Conservation (phyloP, 805 yeast species). For the Saccharomycopsis fermentans region DNA sequence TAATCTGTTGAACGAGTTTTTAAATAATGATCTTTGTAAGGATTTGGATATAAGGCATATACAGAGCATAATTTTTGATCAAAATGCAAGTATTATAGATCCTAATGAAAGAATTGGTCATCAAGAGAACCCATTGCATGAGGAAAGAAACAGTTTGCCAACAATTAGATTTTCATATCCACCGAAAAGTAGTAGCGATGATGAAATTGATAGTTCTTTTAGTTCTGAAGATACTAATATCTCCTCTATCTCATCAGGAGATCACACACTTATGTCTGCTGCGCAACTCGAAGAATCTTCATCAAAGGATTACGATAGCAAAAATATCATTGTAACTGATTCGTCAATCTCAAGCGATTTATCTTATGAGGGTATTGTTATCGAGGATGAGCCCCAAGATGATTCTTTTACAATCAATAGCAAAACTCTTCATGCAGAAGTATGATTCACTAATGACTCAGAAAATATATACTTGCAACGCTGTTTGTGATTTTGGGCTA, state of each 20-base stretch:
- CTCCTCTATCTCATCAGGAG: neutral
- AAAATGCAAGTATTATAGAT: neutral
- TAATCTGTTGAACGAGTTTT: neutral
- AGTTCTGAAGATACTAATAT: neutral
- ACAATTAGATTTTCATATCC: neutral
- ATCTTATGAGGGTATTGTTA: neutral
- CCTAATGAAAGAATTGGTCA: neutral
- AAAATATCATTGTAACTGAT: neutral
- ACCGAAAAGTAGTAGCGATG: neutral
- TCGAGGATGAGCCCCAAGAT: neutral
- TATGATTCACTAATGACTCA: neutral
- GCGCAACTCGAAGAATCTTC: neutral
- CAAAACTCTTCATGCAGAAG: neutral
- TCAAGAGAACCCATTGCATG: neutral
- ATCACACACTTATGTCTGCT: neutral
- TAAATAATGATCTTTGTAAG: neutral
- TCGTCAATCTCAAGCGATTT: neutral
- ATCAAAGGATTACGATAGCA: neutral
- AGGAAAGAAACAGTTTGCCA: neutral
- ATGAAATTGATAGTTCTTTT: neutral
- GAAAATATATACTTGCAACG: too few relatives aligned
- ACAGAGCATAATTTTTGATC: neutral
- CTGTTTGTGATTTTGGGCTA: too few relatives aligned
- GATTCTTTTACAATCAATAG: neutral
- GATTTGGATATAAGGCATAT: conserved; percentile 5